A percentile compares a stretch with the other conserved stretches of the same genome.
These are phyloP conservation scores for Starmerella vaccinii DNA, from an alignment of 805 yeast genomes.

Conservation along the genomic window DNA sequence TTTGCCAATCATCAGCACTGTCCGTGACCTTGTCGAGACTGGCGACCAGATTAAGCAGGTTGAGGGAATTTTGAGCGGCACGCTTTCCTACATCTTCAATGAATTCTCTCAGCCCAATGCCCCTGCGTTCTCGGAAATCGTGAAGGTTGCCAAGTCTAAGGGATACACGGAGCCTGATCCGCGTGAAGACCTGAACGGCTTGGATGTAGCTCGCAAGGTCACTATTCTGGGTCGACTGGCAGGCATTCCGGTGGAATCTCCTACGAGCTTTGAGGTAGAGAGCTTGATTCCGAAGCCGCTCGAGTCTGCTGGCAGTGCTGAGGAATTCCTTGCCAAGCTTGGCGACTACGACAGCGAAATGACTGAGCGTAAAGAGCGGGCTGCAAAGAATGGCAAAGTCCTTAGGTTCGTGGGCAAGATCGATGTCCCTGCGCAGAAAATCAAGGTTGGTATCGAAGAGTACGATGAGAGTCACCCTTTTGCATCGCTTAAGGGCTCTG, in stretches of 20 bases:
- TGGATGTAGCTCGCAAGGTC: slow-evolving; percentile 97
- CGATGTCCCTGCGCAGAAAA: slow-evolving; percentile 50
- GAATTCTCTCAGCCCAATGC: slow-evolving; percentile 62
- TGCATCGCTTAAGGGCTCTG: slow-evolving; percentile 91
- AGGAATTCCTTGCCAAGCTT: slow-evolving; percentile 67
- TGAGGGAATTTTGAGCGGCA: slow-evolving; percentile 95
- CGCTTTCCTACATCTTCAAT: slow-evolving; percentile 89
- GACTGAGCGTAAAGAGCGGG: slow-evolving; percentile 66
- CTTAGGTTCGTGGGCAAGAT: slow-evolving; percentile 89
- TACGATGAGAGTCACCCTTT: slow-evolving; percentile 87
- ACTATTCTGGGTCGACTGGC: slow-evolving; percentile 90
- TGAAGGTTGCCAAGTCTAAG: slow-evolving; percentile 70
- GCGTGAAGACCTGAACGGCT: slow-evolving; percentile 94
- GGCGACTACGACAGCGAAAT: slow-evolving; percentile 77
- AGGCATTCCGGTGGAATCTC: slow-evolving; percentile 74
- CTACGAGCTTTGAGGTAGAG: slow-evolving; percentile 87
- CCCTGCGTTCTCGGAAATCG: slow-evolving; percentile 80
- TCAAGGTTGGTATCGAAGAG: slow-evolving; percentile 70
- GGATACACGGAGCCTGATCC: slow-evolving; percentile 99
- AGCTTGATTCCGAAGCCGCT: slow-evolving; percentile 82
- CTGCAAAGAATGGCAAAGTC: slow-evolving; percentile 74
- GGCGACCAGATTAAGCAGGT: slow-evolving; percentile 87
- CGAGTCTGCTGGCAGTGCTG: slow-evolving; percentile 49
- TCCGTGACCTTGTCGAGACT: slow-evolving; percentile 78
- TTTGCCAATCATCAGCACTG: slow-evolving; percentile 79